phyloP scores from a whole-genome alignment of 768 basidiomycete species.

The Pisolithus marmoratus region DNA sequence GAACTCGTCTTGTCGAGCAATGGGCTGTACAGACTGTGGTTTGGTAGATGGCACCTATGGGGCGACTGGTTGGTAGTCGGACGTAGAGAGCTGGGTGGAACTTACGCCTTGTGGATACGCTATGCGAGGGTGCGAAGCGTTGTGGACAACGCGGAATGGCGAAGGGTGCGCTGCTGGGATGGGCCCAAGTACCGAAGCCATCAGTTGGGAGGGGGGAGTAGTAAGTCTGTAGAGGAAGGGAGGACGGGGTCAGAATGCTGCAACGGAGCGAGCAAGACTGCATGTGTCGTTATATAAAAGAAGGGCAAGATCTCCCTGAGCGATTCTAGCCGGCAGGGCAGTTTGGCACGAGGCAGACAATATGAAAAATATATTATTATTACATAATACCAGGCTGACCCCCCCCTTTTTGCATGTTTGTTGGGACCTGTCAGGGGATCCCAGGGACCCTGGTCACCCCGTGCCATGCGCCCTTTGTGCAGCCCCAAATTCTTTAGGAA shows the following conservation, averaged over 20 bases:
- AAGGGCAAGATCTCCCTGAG: not conserved
- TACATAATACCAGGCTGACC: not conserved
- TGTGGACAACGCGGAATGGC: conserved; percentile 22
- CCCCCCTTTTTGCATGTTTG: not conserved
- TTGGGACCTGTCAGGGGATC: not conserved
- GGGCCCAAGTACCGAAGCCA: conserved; percentile 30
- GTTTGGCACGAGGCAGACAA: not conserved
- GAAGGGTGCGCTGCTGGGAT: conserved; percentile 22
- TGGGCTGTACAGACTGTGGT: conserved; percentile 27
- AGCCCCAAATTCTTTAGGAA: not conserved
- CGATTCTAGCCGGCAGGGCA: not conserved
- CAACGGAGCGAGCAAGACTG: conserved; percentile 9
- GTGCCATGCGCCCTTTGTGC: not conserved
- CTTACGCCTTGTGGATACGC: conserved; percentile 25
- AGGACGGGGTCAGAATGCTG: conserved; percentile 11
- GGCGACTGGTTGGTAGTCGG: not conserved
- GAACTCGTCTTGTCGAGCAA: conserved; percentile 19
- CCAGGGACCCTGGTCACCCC: not conserved
- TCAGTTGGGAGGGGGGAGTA: conserved; percentile 6
- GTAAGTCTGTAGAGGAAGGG: conserved; percentile 9
- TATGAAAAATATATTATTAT: not conserved
- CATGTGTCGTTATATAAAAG: conserved; percentile 19
- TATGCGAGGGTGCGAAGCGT: conserved; percentile 22
- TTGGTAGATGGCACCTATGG: conserved; percentile 22
- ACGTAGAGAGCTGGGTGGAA: not conserved